phyloP scores from a whole-genome alignment of 805 yeast genomes.

The Cyberlindnera subsufficiens region DNA sequence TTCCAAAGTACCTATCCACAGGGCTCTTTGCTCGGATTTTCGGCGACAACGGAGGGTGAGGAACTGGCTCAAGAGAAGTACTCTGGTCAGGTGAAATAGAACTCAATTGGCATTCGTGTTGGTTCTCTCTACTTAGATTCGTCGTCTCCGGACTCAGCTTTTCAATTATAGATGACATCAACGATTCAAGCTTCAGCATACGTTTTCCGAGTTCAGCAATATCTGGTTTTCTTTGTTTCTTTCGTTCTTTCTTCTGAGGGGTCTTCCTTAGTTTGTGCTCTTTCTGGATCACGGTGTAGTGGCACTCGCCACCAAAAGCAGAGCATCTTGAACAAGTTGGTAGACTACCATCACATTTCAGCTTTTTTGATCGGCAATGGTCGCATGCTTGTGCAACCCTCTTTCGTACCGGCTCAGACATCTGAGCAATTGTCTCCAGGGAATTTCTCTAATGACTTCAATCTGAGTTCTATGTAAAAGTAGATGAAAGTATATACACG shows the following conservation, averaged over 20 bases:
- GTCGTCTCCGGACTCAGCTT: slow-evolving; percentile 13
- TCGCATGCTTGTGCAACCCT: slow-evolving; percentile 39
- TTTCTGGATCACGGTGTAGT: slow-evolving; percentile 2
- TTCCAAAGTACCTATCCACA: slow-evolving; percentile 15
- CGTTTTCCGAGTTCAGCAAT: slow-evolving; percentile 22
- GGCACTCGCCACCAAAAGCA: slow-evolving; percentile 48
- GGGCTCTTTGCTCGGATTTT: slow-evolving; percentile 1
- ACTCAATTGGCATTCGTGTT: neutral
- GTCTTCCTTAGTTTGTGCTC: neutral
- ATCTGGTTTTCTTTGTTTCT: neutral
- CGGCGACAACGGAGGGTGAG: too few species aligned
- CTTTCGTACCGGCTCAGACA: slow-evolving; percentile 23
- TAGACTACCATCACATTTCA: slow-evolving; percentile 68
- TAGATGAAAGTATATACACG: too few species aligned
- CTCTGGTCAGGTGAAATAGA: neutral
- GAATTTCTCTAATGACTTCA: neutral
- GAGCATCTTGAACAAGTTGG: slow-evolving; percentile 80
- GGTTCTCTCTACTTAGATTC: neutral
- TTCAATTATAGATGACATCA: slow-evolving; percentile 25
- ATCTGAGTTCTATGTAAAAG: too few species aligned
- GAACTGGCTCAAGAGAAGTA: neutral
- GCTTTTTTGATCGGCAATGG: slow-evolving; percentile 59
- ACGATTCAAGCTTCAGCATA: slow-evolving; percentile 28
- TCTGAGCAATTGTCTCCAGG: neutral
- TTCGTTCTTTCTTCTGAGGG: neutral